Evolutionary conservation across 164 flowering plant species (phyloP).

Genomic region (Cinnamomum micranthum): DNA sequence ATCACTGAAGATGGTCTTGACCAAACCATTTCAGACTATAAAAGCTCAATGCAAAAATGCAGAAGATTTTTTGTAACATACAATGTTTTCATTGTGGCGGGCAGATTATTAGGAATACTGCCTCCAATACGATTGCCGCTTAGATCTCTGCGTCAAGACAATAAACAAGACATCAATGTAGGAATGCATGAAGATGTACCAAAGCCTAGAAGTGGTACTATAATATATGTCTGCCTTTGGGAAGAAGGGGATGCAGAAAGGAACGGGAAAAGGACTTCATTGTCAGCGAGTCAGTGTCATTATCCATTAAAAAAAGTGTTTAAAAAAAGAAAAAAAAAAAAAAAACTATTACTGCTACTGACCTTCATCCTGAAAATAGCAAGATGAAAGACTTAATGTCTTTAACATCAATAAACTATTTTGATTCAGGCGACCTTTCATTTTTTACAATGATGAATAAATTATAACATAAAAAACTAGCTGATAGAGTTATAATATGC

Average conservation of each 20-base stretch:
- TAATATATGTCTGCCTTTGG: not conserved
- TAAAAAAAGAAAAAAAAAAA: no score
- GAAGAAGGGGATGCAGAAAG: not conserved
- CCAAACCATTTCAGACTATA: not conserved
- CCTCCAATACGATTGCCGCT: constrained; percentile 90
- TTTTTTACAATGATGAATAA: no score
- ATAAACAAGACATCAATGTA: constrained; percentile 7
- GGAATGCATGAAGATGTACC: not conserved
- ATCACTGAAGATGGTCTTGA: not conserved
- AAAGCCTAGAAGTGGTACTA: no score
- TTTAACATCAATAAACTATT: no score
- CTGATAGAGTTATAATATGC: not conserved
- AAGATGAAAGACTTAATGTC: not conserved
- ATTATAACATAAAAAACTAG: no score
- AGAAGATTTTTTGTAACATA: constrained; percentile 30
- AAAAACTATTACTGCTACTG: no score
- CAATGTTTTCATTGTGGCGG: constrained; percentile 59
- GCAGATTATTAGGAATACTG: constrained; percentile 62
- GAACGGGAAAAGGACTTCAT: no score
- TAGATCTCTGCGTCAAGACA: constrained; percentile 54
- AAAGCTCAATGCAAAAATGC: not conserved
- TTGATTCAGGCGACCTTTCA: no score
- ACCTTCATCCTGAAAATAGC: not conserved
- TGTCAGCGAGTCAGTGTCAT: not conserved
- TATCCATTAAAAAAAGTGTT: not conserved